phyloP scores from a whole-genome alignment of 176 grass and related monocot species.

The Lolium perenne region DNA sequence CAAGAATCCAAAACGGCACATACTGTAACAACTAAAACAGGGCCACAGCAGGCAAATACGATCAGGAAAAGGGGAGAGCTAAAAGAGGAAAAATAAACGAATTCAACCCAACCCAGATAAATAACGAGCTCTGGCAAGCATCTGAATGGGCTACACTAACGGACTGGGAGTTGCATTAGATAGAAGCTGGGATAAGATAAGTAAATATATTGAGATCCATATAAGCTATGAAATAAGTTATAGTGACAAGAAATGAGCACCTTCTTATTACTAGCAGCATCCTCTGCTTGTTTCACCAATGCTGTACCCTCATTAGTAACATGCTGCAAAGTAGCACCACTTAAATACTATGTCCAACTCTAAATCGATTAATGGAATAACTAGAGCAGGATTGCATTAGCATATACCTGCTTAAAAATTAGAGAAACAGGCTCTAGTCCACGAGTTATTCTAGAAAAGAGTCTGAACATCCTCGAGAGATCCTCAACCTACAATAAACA shows the following conservation, averaged over 20 bases:
- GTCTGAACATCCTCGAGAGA: constrained; percentile 88
- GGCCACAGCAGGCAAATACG: not conserved
- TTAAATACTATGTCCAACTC: constrained; percentile 30
- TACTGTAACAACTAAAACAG: constrained; percentile 11
- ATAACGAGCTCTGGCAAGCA: constrained; percentile 12
- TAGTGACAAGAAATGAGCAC: constrained; percentile 36
- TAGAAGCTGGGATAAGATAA: constrained; percentile 14
- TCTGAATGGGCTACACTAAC: not conserved
- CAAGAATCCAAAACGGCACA: not conserved
- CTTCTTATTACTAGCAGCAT: constrained; percentile 93
- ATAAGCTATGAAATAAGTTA: not conserved
- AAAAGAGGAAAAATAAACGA: not conserved
- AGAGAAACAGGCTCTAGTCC: constrained; percentile 85
- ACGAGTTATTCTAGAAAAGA: constrained; percentile 84
- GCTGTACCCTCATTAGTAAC: constrained; percentile 79
- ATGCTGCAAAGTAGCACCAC: constrained; percentile 64
- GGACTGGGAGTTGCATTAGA: not conserved
- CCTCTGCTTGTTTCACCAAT: constrained; percentile 91
- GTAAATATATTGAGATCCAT: constrained; percentile 7
- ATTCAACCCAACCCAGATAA: constrained; percentile 18
- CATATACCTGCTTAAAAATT: constrained; percentile 88
- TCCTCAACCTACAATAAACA: constrained; percentile 65
- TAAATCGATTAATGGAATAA: constrained; percentile 23
- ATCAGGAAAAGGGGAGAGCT: not conserved
- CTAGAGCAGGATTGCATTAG: constrained; percentile 12